Base-by-base conservation (phyloP, 306 rosid genomes). In the Glycyrrhiza uralensis region DNA sequence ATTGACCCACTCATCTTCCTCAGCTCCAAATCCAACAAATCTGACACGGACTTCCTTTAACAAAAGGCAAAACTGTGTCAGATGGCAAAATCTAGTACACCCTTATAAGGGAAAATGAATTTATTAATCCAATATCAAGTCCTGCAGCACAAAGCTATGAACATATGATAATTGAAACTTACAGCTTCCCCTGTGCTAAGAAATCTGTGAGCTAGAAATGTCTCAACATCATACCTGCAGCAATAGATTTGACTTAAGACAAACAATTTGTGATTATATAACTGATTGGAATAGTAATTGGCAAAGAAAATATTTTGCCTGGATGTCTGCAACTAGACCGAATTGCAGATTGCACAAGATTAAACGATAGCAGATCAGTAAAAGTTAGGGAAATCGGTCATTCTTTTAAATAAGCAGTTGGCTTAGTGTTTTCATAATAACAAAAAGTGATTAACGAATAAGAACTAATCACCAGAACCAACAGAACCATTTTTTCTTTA, bases 21-120 rank as follows among this genome's bases (percentile, higher is more conserved):
- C 95, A 0, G 91, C 94, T 72, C 98, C 95, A 74, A 89, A 94
- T 65, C 97, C 98, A 72, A 86, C 76, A 91, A 86, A 94, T 91
- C 95, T 87, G 83, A 89, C 96, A 54, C 72, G 89, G 62, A 84
- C 96, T 91, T 89, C 99, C 99, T 95, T 95, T 85, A 90, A 89
- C 85, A 79, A 81, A 81, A 68, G 76, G 82, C 59, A 82, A 71
- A 74, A 81, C 46, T 36, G 74, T 64, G 81, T 87, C 84, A 79
- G 85, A 30, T 58, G 68, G 29, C 20, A 47, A 69, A 30, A 63
- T 68, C 5, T 41, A 35, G 32, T 29, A 28, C 10, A 12, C 13
- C 57, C 15, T 36, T 49, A 28, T 49, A 57, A 62, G 50, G 22
- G 19, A 6, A 71, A 65, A 46, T 65, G 7, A 58, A 65, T 35